Percentiles rank a stretch among this genome's conserved stretches.
Evolutionary conservation across 2,329 filamentous ascomycete genomes (phyloP).

Genomic region (Penicillium sclerotiorum): DNA sequence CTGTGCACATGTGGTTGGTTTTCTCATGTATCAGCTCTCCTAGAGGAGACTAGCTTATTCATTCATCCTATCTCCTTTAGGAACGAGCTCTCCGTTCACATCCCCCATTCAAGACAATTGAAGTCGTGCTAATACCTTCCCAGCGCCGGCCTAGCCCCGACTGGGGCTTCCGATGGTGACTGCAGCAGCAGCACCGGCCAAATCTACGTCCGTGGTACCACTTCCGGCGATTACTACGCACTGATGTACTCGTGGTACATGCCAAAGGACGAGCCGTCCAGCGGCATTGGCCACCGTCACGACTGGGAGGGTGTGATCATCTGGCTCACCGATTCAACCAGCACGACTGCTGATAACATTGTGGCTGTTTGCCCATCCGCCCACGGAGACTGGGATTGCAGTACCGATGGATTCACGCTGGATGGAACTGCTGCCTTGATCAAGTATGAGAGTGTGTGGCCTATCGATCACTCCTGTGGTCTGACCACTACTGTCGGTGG

Average conservation of each 20-base stretch:
- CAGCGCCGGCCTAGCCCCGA: constrained; percentile 49
- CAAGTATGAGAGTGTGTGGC: constrained; percentile 53
- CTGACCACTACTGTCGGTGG: constrained; percentile 46
- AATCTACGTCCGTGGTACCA: constrained; percentile 51
- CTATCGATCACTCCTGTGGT: constrained; percentile 52
- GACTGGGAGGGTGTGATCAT: constrained; percentile 61
- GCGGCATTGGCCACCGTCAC: constrained; percentile 55
- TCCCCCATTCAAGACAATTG: neutral
- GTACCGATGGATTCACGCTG: constrained; percentile 43
- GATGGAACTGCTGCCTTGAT: constrained; percentile 50
- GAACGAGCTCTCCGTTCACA: too few relatives aligned
- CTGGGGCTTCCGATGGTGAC: constrained; percentile 41
- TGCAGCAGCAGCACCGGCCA: constrained; percentile 54
- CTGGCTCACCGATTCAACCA: constrained; percentile 48
- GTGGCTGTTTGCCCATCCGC: constrained; percentile 56
- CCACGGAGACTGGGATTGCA: constrained; percentile 54
- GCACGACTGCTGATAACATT: constrained; percentile 43
- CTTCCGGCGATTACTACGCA: constrained; percentile 47
- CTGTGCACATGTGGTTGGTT: too few relatives aligned
- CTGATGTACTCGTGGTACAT: constrained; percentile 59
- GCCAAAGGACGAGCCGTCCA: constrained; percentile 51
- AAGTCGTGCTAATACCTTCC: neutral
- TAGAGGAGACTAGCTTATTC: too few relatives aligned
- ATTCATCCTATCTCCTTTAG: too few relatives aligned
- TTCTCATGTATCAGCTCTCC: too few relatives aligned